These are phyloP conservation scores for Chrysoporthe deuterocubensis DNA, from an alignment of 2,329 filamentous ascomycete species.

Conservation along the genomic window DNA sequence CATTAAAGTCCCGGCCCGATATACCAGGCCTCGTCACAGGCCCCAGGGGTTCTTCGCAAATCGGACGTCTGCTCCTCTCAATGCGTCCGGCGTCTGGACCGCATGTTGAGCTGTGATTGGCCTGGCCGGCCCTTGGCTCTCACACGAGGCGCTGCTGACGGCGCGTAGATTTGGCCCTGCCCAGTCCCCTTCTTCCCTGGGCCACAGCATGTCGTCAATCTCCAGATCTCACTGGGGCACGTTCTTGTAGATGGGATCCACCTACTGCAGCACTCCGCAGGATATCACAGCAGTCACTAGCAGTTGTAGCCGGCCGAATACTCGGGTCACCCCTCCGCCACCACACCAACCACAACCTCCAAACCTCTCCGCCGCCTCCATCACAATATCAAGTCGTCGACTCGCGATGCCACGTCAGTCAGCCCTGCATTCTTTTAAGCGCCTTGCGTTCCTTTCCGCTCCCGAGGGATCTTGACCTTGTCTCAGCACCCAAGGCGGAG, in stretches of 20 bases:
- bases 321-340: not conserved
- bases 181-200: constrained; percentile 1
- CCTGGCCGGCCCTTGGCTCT: constrained; percentile 30
- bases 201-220: no score
- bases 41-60: constrained; percentile 1
- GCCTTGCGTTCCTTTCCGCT: not conserved
- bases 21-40: constrained; percentile 20
- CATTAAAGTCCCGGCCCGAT: not conserved
- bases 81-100: constrained; percentile 43
- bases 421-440: constrained; percentile 1
- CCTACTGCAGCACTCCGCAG: no score
- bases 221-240: not conserved
- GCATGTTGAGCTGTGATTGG: constrained; percentile 42
- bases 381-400: not conserved
- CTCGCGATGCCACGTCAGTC: not conserved
- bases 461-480: not conserved
- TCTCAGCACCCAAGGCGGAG: not conserved
- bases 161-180: constrained; percentile 41
- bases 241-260: not conserved
- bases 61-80: constrained; percentile 30
- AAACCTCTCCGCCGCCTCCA: not conserved
- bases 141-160: constrained; percentile 45
- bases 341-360: not conserved
- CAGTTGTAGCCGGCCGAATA: not conserved
- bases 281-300: no score